Base-by-base conservation (phyloP, 306 rosid species). In the Cercis canadensis region DNA sequence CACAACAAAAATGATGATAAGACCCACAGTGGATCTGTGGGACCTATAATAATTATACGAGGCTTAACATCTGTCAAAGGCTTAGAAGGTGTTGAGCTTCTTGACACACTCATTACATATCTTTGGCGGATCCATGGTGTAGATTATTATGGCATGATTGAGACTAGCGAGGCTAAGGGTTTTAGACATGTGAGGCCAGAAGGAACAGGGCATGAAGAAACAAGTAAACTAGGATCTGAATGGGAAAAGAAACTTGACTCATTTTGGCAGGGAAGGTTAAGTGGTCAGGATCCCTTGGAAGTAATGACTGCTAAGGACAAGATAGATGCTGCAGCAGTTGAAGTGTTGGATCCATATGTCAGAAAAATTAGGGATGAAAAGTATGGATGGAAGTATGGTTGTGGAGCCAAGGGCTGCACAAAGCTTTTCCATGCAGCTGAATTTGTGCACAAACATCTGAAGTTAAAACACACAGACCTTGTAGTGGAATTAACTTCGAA, bases 331-430 rank as follows among this genome's bases (percentile, higher is more conserved):
- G 88, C 95, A 49, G 97, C 99, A 64, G 77, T 41, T 72, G 96
- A 89, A 82, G 86, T 81, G 61, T 78, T 95, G 77, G 99, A 87
- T 83, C 99, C 99, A 39, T 86, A 67, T 73, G 92, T 95, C 29
- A 82, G 99, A 56, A 95, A 95, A 80, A 95, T 95, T 62, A 89
- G 99, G 82, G 99, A 95, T 89, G 99, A 95, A 67, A 95, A 91
- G 78, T 95, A 91, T 82, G 99, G 99, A 65, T 95, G 99, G 99
- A 95, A 95, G 79, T 95, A 91, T 91, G 99, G 99, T 33, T 95
- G 99, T 80, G 99, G 99, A 77, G 99, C 99, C 34, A 95, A 89
- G 87, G 96, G 99, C 41, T 95, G 99, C 88, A 95, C 99, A 11
- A 95, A 95, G 87, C 96, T 95, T 60, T 95, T 95, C 72, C 99